Base-by-base conservation (phyloP, 179 eudicot genomes). In the Amaranthus tricolor region DNA sequence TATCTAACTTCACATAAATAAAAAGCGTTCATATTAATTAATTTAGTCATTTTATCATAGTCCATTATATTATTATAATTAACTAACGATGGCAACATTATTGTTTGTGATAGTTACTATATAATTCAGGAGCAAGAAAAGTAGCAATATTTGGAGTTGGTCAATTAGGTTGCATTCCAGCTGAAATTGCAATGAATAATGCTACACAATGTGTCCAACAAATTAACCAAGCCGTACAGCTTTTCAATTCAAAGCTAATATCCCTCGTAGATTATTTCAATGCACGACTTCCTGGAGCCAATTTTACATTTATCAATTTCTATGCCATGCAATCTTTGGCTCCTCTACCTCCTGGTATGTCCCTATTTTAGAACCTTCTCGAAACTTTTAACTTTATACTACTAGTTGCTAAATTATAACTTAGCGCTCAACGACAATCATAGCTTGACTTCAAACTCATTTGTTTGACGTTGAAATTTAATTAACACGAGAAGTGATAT, bases 101-200 rank as follows among this genome's bases (percentile, higher is more conserved):
- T 55, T 55, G 59, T 3, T 24, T 49, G 12, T 7, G 17, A 1
- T 21, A 85, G 86, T 51, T 53, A 49, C 63, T 84, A 77, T 82
- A 84, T 62, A 45, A 21, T 2, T 4, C 19, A 43, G 86, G 87
- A 74, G 87, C 87, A 58, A 86, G 87, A 70, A 86, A 79, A 68
- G 73, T 81, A 0, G 85, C 83, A 6, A 11, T 88, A 48, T 80
- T 80, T 52, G 87, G 87, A 8, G 17, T 82, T 0, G 81, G 81
- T 11, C 63, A 13, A 16, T 16, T 88, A 40, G 89, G 91, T 0
- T 88, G 89, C 67, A 77, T 44, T 16, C 86, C 85, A 6, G 51
- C 81, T 57, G 85, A 87, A 45, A 76, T 85, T 0, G 82, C 85
- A 0, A 84, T 67, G 48, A 72, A 56, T 8, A 68, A 84, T 9